phyloP scores from a whole-genome alignment of 306 rosid species.

The Corylus americana region DNA sequence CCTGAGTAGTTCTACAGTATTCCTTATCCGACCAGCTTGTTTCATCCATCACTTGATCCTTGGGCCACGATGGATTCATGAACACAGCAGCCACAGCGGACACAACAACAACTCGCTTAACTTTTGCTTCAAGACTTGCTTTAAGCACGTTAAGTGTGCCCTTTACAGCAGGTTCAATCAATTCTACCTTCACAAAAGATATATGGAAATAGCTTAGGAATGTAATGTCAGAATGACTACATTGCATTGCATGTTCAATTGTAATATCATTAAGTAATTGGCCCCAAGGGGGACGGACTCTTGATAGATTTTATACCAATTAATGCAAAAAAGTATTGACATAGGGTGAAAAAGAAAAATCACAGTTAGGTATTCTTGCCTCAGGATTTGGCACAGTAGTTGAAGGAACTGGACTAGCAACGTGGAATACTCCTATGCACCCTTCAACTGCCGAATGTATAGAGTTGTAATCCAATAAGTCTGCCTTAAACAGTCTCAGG shows the following conservation, averaged over 20 bases:
- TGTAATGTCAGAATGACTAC: background rate
- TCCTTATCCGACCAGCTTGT: conserved; percentile 50
- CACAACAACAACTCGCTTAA: conserved; percentile 41
- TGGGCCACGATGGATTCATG: conserved; percentile 39
- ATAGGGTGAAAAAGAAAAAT: background rate
- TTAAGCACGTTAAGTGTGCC: conserved; percentile 39
- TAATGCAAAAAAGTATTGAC: too few species aligned
- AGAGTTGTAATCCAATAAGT: conserved; percentile 34
- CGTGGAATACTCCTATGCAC: conserved; percentile 50
- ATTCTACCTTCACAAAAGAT: conserved; percentile 20
- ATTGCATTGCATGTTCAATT: background rate
- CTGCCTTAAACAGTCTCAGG: conserved; percentile 45
- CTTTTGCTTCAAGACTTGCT: conserved; percentile 40
- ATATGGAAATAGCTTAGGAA: background rate
- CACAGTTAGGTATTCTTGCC: conserved; percentile 21
- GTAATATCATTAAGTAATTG: background rate
- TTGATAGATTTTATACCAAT: too few species aligned
- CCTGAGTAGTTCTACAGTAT: conserved; percentile 41
- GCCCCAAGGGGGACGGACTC: too few species aligned
- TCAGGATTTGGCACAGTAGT: conserved; percentile 33
- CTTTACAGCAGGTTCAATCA: conserved; percentile 31
- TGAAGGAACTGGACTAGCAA: conserved; percentile 56
- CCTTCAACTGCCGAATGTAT: conserved; percentile 43
- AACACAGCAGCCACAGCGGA: conserved; percentile 36
- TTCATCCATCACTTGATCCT: conserved; percentile 42